These are phyloP conservation scores for Cladophialophora chaetospira DNA, from an alignment of 2,329 filamentous ascomycete species.

Conservation along the genomic window DNA sequence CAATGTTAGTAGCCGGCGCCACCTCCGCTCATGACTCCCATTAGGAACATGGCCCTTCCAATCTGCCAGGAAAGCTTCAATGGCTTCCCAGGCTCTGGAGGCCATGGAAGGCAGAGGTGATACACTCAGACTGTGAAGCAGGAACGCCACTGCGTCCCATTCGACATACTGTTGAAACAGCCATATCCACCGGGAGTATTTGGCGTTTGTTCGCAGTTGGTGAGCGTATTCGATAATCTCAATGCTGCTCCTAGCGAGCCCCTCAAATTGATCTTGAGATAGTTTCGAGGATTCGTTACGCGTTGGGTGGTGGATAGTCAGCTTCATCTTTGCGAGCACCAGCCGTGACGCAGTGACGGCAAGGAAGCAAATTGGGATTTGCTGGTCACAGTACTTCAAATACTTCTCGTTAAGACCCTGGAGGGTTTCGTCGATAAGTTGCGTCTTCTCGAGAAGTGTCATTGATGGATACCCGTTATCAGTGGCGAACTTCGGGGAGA, in stretches of 20 bases:
- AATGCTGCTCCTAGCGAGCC: constrained; percentile 16
- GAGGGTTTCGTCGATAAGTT: constrained; percentile 41
- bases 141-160: constrained; percentile 64
- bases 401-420: constrained; percentile 57
- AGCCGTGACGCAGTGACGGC: constrained; percentile 22
- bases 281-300: background rate
- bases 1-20: constrained; percentile 62
- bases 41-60: constrained; percentile 39
- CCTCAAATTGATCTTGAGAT: constrained; percentile 1
- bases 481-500: constrained; percentile 29
- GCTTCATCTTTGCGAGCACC: constrained; percentile 22
- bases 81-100: constrained; percentile 60
- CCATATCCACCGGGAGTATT: constrained; percentile 46
- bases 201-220: constrained; percentile 23
- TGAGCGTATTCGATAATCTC: constrained; percentile 29
- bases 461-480: constrained; percentile 29
- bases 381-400: constrained; percentile 49
- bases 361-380: constrained; percentile 25
- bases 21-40: constrained; percentile 59
- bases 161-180: constrained; percentile 65
- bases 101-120: constrained; percentile 58
- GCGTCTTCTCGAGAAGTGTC: constrained; percentile 23
- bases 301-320: constrained; percentile 17
- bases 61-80: constrained; percentile 49
- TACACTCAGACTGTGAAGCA: constrained; percentile 60